Evolutionary conservation across 148 eudicot genomes (phyloP), one percentile per base, ranked within the genome.

Genomic region (Oxyria digyna): DNA sequence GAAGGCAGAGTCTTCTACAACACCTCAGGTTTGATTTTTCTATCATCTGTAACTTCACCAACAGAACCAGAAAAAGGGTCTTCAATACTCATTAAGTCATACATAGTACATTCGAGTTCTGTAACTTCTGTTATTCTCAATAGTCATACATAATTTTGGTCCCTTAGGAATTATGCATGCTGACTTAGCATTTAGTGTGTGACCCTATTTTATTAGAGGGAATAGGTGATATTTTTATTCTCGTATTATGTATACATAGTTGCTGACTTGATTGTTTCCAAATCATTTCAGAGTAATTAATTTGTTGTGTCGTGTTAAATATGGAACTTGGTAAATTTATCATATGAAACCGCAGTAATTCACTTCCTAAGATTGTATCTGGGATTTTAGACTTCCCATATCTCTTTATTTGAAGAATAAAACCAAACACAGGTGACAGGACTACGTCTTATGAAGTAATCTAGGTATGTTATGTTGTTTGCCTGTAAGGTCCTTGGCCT

Each of bases 1-100:
- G 74, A 91, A 76, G 75, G 88, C 82, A 2, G 92, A 85, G 55
- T 79, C 92, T 73, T 83, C 91, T 75, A 82, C 91, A 71, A 62
- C 84, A 29, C 81, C 96, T 24, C 90, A 91, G 88, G 97, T 91
- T 11, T 11, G 24, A 6, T 24, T 24, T 70, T 20, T 54, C 21
- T 48, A 0, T 49, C 7, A 11, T 20, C 26, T 0, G 57, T 26
- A 24, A 24, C 57, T 10, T 14, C n/a, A 5, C 18, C 18, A 43
- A 43, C 49, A 49, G 23, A 18, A 4, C 57, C 26, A 49, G 21
- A 49, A 49, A 49, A 10, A 26, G 57, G 12, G 11, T 12, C 10
- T 21, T 6, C 10, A n/a, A n/a, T n/a, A n/a, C n/a, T n/a, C n/a
- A n/a, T n/a, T n/a, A n/a, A n/a, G n/a, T n/a, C n/a, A n/a, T n/a